Conservation (phyloP, 176 grass and related monocot genomes). For the Lolium perenne region DNA sequence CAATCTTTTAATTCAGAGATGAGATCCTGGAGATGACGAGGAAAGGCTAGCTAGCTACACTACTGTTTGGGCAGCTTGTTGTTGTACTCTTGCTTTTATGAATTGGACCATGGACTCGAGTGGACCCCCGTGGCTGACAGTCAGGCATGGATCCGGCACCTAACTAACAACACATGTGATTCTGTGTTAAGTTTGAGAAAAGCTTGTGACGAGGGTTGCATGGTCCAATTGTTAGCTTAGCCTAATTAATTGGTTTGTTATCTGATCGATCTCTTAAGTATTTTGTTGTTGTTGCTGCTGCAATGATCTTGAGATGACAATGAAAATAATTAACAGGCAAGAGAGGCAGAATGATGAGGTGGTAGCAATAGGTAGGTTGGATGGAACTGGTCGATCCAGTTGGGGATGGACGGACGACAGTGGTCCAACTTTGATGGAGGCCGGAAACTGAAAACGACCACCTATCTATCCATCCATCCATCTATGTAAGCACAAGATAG, state of each 20-base stretch:
- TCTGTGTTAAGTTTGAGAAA: neutral
- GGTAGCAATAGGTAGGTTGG: neutral
- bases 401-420: neutral
- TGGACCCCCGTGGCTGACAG: neutral
- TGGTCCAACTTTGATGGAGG: neutral
- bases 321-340: neutral
- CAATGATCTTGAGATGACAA: neutral
- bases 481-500: neutral
- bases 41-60: neutral
- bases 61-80: neutral
- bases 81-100: slow-evolving; percentile 9
- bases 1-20: neutral
- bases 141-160: neutral
- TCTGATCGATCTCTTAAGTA: neutral
- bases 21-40: neutral
- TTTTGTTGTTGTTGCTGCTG: neutral
- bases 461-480: neutral
- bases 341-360: neutral
- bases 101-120: neutral
- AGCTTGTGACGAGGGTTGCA: neutral
- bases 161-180: neutral
- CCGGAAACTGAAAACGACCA: slow-evolving; percentile 26
- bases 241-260: neutral
- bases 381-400: slow-evolving; percentile 11
- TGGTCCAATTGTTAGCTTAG: neutral